Evolutionary conservation across 129 eudicot species (phyloP), one percentile per base, ranked within the genome.

Genomic region (Escallonia rubra): DNA sequence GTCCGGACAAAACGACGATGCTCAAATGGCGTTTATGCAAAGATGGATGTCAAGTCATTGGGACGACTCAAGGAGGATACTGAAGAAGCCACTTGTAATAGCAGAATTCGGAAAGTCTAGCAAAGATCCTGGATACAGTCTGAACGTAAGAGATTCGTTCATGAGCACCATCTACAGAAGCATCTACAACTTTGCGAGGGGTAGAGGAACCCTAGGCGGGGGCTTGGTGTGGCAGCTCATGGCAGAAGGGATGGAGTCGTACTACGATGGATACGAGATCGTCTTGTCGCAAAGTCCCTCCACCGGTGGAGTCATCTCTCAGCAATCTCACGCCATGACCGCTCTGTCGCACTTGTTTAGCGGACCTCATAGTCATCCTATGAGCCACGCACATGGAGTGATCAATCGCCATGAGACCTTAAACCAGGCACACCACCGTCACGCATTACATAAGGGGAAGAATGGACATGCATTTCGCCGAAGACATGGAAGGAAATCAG

Each of bases 191-290:
- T 82, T 76, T 46, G 95, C 90, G 15, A 77, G 78, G 50, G 68
- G 57, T 7, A 90, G 96, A 12, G 91, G 91, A 55, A 69, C 82
- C 6, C 63, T 85, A 10, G 74, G 87, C 3, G 96, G 96, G n/a
- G 78, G 87, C 48, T 66, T 89, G 66, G 87, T 85, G 15, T 89
- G 96, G 96, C 96, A 83, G 60, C 60, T 89, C 11, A 59, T 83
- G 83, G 93, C 85, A 0, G 71, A 80, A 7, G 87, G 87, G 8
- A 89, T 89, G 96, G 77, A 61, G 50, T 43, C 76, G 1, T 88
- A 80, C 57, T 5, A 65, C 2, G 96, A 89, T 23, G 96, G 96
- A 8, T 89, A 88, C 10, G 80, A 71, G 45, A 80, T 89, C 9
- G 69, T 80, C 5, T 56, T 89, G 65, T 53, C 87, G 0, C 74